Evolutionary conservation across 768 basidiomycete species (phyloP).

Genomic region (Mycena leptocephala): DNA sequence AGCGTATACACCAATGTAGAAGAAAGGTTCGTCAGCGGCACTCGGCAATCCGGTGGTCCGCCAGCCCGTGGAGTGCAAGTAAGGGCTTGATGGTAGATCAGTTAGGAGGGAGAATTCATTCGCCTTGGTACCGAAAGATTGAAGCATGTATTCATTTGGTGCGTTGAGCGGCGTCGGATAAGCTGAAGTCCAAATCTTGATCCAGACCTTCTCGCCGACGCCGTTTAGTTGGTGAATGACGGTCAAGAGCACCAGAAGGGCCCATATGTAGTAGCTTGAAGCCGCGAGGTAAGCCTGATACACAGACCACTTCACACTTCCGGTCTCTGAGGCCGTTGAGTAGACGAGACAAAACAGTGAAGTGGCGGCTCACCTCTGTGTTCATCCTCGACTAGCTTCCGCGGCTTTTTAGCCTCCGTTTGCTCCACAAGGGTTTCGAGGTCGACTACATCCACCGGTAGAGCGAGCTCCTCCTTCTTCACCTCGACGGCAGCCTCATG

Average conservation of each 20-base stretch:
- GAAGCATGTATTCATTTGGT: too few relatives aligned
- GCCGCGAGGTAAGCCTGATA: slow-evolving; percentile 81
- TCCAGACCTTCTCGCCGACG: slow-evolving; percentile 71
- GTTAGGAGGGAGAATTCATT: too few relatives aligned
- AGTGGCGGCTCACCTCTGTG: slow-evolving; percentile 78
- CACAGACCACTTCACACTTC: slow-evolving; percentile 86
- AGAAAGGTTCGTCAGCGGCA: slow-evolving; percentile 75
- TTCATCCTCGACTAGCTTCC: slow-evolving; percentile 87
- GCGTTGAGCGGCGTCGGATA: too few relatives aligned
- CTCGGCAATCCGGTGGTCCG: slow-evolving; percentile 60
- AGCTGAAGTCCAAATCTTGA: too few relatives aligned
- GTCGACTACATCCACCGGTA: slow-evolving; percentile 29
- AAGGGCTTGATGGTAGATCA: too few relatives aligned
- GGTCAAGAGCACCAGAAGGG: slow-evolving; percentile 64
- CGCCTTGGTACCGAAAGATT: too few relatives aligned
- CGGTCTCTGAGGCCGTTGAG: too few relatives aligned
- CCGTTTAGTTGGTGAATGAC: slow-evolving; percentile 62
- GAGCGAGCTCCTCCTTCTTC: slow-evolving; percentile 61
- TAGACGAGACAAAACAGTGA: too few relatives aligned
- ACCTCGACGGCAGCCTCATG: slow-evolving; percentile 68
- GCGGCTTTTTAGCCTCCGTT: slow-evolving; percentile 69
- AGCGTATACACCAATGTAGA: slow-evolving; percentile 80
- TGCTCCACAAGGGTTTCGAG: slow-evolving; percentile 36
- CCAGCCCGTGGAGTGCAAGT: too few relatives aligned
- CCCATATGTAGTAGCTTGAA: slow-evolving; percentile 83